Percentiles rank a stretch among this genome's conserved stretches.
Evolutionary conservation across 2,329 filamentous ascomycete genomes (phyloP).

Genomic region (Metarhizium guizhouense): DNA sequence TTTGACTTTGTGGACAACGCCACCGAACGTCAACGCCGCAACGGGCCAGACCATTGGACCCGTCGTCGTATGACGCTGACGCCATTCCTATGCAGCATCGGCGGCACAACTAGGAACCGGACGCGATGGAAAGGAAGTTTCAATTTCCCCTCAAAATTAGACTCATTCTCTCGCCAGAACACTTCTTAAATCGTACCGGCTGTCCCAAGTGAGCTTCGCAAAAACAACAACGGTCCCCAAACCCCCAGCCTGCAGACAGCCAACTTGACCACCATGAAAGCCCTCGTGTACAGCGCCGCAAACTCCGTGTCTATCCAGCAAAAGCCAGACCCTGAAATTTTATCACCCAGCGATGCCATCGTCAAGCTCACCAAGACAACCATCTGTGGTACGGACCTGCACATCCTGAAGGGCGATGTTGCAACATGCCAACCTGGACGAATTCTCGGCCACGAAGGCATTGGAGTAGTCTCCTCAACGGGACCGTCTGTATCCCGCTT

Average conservation of each 20-base stretch:
- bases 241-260: neutral
- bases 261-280: conserved; percentile 29
- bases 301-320: conserved; percentile 29
- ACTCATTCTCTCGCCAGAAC: neutral
- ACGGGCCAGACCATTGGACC: neutral
- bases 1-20: neutral
- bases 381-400: conserved; percentile 46
- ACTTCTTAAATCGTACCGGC: neutral
- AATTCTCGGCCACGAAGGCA: conserved; percentile 44
- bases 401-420: conserved; percentile 46
- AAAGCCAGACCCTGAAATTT: conserved; percentile 30
- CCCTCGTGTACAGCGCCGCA: conserved; percentile 32
- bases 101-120: neutral
- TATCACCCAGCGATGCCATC: conserved; percentile 36
- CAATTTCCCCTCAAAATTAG: neutral
- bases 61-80: neutral
- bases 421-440: conserved; percentile 34
- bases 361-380: conserved; percentile 37
- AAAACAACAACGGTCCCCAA: neutral
- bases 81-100: neutral
- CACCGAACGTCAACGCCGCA: neutral
- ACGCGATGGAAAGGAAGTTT: neutral
- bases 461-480: conserved; percentile 36
- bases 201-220: neutral
- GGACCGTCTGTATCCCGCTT: conserved; percentile 37